phyloP scores from a whole-genome alignment of 306 rosid species.

The Pueraria montana region DNA sequence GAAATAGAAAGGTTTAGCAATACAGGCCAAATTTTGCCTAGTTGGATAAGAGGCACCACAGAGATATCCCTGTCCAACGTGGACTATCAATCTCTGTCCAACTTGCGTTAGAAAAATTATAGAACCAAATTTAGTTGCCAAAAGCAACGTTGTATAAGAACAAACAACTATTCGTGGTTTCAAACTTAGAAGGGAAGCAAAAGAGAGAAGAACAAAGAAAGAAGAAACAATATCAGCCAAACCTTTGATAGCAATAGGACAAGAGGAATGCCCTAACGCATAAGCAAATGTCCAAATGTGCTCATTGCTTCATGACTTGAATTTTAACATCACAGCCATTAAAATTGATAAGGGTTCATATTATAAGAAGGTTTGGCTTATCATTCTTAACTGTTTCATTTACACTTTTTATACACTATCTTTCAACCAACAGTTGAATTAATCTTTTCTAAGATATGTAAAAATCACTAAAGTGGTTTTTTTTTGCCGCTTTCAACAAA shows the following conservation, averaged over 20 bases:
- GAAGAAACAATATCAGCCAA: not conserved
- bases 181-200: not conserved
- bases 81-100: not conserved
- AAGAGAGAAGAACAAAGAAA: not conserved
- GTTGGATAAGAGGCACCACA: not conserved
- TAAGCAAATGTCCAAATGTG: not conserved
- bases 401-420: not conserved
- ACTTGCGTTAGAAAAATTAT: not conserved
- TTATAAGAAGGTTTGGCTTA: not conserved
- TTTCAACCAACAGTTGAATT: not conserved
- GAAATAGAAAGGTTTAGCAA: not conserved
- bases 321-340: not conserved
- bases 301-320: not conserved
- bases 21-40: not conserved
- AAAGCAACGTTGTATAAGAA: not conserved
- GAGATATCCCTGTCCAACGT: not conserved
- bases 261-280: not conserved
- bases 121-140: not conserved
- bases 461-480: not conserved
- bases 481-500: too few species aligned
- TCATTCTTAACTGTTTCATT: not conserved
- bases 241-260: too few species aligned
- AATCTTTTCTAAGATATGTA: not conserved
- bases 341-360: not conserved
- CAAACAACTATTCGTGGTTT: not conserved